Base-by-base conservation (phyloP, 192 early-diverging fungal genomes). In the Rhizophagus prolifer region DNA sequence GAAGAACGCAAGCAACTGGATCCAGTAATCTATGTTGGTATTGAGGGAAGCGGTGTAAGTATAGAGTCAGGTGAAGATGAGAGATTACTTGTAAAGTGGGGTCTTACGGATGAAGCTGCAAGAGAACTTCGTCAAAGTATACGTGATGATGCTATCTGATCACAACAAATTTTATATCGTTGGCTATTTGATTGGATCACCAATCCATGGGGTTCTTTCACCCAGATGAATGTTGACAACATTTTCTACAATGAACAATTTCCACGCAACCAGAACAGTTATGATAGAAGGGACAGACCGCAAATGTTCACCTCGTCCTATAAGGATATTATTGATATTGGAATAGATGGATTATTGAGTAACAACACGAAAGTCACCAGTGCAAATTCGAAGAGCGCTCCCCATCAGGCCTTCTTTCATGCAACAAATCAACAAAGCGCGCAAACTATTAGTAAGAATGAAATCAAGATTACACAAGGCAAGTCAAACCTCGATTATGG, bases 41-140 rank as follows among this genome's bases (percentile, higher is more conserved):
- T 70, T 26, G 44, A 70, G 44, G 25, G 65, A 67, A 67, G 1
- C 7, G 65, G 34, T 30, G 12, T 63, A 67, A 41, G 65, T 47
- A 2, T 70, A 16, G 23, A 0, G 0, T 70, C 44, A 47, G 68
- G 44, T 50, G 68, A 70, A 28, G 44, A 70, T 70, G 13, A 47
- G 23, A 70, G 16, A 30, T 70, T 70, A 3, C 44, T 70, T 70
- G 13, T 47, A 44, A 26, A 70, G 3, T 50, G 65, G 67, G 44
- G 68, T 28, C 68, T 70, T 70, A 70, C 68, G 14, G 68, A 70
- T 0, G 25, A 70, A 28, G 44, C 23, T 3, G 44, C 68, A 70
- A 47, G 4, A 0, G 25, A 47, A 70, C 44, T 70, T 3, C 23
- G 44, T 50, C 0, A 70, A 16, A 70, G 44, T 28, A 44, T 70